Conservation (phyloP, 148 eudicot genomes). For the Beta vulgaris region DNA sequence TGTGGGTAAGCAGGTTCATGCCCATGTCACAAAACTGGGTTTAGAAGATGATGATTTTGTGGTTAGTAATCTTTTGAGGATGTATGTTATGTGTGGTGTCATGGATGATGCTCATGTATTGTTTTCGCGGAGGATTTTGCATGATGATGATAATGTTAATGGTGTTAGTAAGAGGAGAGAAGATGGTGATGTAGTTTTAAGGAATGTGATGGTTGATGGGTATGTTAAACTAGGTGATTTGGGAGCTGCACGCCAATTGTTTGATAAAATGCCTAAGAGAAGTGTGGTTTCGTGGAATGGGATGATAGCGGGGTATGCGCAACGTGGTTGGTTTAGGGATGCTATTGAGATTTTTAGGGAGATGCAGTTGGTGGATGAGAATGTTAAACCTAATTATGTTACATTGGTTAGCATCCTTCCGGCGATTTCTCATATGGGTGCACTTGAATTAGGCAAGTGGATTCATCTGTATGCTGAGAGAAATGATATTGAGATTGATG, state of each 20-base stretch:
- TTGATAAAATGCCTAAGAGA: conserved; percentile 48
- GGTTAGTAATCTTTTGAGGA: conserved; percentile 49
- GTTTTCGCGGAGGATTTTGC: conserved; percentile 27
- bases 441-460: conserved; percentile 57
- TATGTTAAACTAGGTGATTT: conserved; percentile 35
- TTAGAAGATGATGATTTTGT: conserved; percentile 51
- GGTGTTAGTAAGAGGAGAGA: conserved; percentile 20
- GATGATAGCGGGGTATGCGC: conserved; percentile 52
- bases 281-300: conserved; percentile 64
- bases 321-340: conserved; percentile 39
- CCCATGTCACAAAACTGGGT: conserved; percentile 37
- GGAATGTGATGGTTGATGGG: conserved; percentile 61
- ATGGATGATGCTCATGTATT: conserved; percentile 40
- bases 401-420: conserved; percentile 57
- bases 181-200: conserved; percentile 45
- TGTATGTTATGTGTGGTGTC: conserved; percentile 48
- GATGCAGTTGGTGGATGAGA: conserved; percentile 38
- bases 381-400: conserved; percentile 44
- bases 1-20: conserved; percentile 50
- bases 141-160: conserved; percentile 7
- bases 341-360: conserved; percentile 45
- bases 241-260: conserved; percentile 40
- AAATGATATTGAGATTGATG: conserved; percentile 41
- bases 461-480: conserved; percentile 56
- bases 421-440: conserved; percentile 54